Percentiles rank a stretch among this genome's conserved stretches.
phyloP scores from a whole-genome alignment of 768 basidiomycete species.

The Termitomyces sp. region DNA sequence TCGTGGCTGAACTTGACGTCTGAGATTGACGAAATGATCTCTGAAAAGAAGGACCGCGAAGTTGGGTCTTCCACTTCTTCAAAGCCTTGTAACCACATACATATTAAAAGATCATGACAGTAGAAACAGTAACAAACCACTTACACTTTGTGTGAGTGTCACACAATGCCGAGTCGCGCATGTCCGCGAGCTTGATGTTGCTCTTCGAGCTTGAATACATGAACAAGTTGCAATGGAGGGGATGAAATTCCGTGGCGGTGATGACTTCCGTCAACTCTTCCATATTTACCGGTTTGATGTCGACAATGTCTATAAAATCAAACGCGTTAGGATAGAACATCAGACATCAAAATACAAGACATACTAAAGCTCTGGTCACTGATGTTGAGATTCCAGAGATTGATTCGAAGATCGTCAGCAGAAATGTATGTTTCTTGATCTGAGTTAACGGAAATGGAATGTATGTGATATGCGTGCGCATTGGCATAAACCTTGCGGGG shows the following conservation, averaged over 20 bases:
- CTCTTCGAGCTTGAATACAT: conserved; percentile 99
- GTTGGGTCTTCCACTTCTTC: conserved; percentile 99
- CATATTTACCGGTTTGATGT: conserved; percentile 99
- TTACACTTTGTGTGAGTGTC: conserved; percentile 93
- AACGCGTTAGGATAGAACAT: conserved; percentile 1
- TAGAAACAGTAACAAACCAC: conserved; percentile 22
- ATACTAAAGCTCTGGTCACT: conserved; percentile 98
- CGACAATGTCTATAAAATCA: conserved; percentile 79
- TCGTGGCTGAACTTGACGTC: conserved; percentile 99
- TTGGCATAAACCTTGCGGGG: conserved; percentile 99
- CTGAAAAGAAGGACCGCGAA: conserved; percentile 97
- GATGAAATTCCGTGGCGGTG: conserved; percentile 99
- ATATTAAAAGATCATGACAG: conserved; percentile 1
- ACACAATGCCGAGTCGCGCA: conserved; percentile 96
- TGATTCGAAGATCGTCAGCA: conserved; percentile 96
- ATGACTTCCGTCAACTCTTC: conserved; percentile 99
- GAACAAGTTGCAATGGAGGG: conserved; percentile 94
- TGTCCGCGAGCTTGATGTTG: conserved; percentile 99
- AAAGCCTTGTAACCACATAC: conserved; percentile 56
- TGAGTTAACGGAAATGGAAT: conserved; percentile 98
- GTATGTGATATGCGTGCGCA: conserved; percentile 99
- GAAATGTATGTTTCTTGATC: conserved; percentile 99
- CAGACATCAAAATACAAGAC: conserved; percentile 24
- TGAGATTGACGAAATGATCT: conserved; percentile 99
- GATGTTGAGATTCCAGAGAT: conserved; percentile 98